Base-by-base conservation (phyloP, 2,329 filamentous ascomycete species). In the Ramularia endophylla region DNA sequence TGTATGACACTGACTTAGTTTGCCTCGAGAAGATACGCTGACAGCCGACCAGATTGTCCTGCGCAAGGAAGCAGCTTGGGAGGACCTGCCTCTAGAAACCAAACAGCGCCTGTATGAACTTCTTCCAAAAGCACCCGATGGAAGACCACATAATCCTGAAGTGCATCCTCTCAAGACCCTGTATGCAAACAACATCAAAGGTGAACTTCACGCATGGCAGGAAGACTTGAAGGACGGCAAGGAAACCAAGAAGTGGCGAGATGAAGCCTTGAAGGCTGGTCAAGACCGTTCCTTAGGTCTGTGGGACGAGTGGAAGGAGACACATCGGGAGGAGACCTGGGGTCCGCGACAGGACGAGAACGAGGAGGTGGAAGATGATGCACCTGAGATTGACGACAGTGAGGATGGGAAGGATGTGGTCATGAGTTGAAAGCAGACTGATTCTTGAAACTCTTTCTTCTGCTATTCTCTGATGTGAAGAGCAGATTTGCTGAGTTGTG, bases 191-290 rank as follows among this genome's bases (percentile, higher is more conserved):
- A 65, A 69, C 42, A 76, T 78, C 60, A 67, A 71, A 16, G 70
- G 71, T 15, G 73, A 69, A 31, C 58, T 79, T 28, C 69, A 72
- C 13, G 66, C 70, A 37, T 81, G 77, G 55, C 71, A 79, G 54
- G 56, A 70, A 3, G 76, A 82, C 49, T 64, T 82, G 1, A 59
- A 59, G 16, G 64, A 69, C 18, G 80, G 80, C 2, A 70, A 68
- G 36, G 72, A 79, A 48, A 70, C 73, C n/a, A 71, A 73, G 8
- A 66, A 67, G 37, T 83, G 78, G 78, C 66, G 74, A 43, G 63
- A 62, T 2, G 65, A 77, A 41, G 79, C 79, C 11, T 62, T 68
- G 25, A 59, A 67, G 48, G 79, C 80, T 2, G 69, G 71, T 37
- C 54, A 67, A 37, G 66, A 74, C 46, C 68, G 78, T 8, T 66